Evolutionary conservation across 2,329 filamentous ascomycete species (phyloP), one percentile per base, ranked within the genome.

Genomic region (Emericellopsis atlantica): DNA sequence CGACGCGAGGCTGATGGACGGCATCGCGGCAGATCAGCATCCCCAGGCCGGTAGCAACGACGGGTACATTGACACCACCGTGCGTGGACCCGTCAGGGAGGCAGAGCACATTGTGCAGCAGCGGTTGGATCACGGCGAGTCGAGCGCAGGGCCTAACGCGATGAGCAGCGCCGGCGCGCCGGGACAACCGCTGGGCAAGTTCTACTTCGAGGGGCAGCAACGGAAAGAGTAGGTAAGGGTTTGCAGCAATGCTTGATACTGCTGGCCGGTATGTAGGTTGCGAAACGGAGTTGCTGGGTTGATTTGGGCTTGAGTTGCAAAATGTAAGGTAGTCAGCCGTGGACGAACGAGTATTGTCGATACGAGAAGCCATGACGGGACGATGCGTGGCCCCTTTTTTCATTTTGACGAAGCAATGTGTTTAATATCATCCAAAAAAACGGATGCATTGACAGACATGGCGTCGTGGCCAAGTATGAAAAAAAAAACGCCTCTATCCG

Each of bases 1-100:
- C 3, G 77, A 83, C 51, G 77, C 78, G 15, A 70, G 74, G 40
- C 78, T 81, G 69, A 64, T 83, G 42, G 79, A 85, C 53, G 80
- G 79, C 2, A 69, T 84, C 33, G 74, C 77, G 1, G 57, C 64
- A 3, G 80, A 81, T 50, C 69, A 74, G 31, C 56, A 56, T 31
- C 62, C 64, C 29, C 68, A 76, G 43, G 62, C 64, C 23, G 54
- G 60, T 10, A 66, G 69, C 33, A 71, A 77, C 45, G 68, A 70
- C 40, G 56, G 61, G 9, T 77, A 80, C 46, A 67, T 83, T 21
- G 80, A 84, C 56, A 83, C 78, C 3, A 81, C 79, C 1, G 70
- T 72, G 39, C 64, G 71, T 18, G 71, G 74, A 0, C 75, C 76
- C 2, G 63, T 76, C 2, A 62, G 62, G 31, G 76, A 84, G 47